Evolutionary conservation across 1,284 basidiomycete species (phyloP).

Genomic region (Pholiota adiposa): DNA sequence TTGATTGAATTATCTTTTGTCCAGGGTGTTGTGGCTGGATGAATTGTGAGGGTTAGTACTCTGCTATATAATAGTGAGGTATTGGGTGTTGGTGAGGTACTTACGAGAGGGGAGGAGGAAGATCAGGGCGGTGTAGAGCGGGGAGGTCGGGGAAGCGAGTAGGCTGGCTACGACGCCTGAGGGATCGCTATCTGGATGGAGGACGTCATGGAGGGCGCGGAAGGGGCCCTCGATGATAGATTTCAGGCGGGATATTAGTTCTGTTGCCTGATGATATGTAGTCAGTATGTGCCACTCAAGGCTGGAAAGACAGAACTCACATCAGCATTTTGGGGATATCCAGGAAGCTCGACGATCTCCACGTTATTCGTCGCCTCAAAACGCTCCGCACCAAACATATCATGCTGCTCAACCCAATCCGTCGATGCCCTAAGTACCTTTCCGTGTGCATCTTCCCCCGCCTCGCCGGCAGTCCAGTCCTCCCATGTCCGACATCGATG

Average conservation of each 20-base stretch:
- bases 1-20: slow-evolving; percentile 52
- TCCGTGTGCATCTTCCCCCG: slow-evolving; percentile 28
- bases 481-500: slow-evolving; percentile 63
- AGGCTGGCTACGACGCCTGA: slow-evolving; percentile 54
- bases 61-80: neutral
- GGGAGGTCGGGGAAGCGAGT: slow-evolving; percentile 55
- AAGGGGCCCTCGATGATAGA: slow-evolving; percentile 61
- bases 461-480: slow-evolving; percentile 34
- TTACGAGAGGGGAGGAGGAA: slow-evolving; percentile 54
- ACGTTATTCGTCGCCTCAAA: slow-evolving; percentile 66
- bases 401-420: slow-evolving; percentile 68
- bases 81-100: too few relatives aligned
- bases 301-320: slow-evolving; percentile 34
- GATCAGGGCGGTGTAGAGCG: slow-evolving; percentile 61
- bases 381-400: slow-evolving; percentile 65
- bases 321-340: slow-evolving; percentile 45
- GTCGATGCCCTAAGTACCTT: slow-evolving; percentile 60
- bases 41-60: neutral
- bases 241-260: slow-evolving; percentile 40
- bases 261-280: slow-evolving; percentile 30
- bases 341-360: slow-evolving; percentile 56
- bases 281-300: neutral
- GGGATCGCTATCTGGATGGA: slow-evolving; percentile 54
- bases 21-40: slow-evolving; percentile 38
- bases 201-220: slow-evolving; percentile 48